Evolutionary conservation across 208 protist species (phyloP).

Genomic region (Crithidia expoeki): DNA sequence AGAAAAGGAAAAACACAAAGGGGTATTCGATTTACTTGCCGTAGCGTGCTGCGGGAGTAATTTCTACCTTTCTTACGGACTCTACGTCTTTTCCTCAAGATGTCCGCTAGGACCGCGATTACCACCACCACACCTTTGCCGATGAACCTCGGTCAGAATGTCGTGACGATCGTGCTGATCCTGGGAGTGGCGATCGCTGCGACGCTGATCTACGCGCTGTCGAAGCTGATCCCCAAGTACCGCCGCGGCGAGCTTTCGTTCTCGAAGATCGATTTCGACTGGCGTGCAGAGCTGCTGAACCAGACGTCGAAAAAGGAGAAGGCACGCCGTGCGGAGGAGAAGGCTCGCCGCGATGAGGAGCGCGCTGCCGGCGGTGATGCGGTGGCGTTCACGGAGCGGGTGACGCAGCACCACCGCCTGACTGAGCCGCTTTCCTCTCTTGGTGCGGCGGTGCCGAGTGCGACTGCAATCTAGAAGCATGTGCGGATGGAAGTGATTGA

Average conservation of each 20-base stretch:
- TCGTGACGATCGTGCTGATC: constrained; percentile 58
- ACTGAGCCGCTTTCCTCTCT: constrained; percentile 2
- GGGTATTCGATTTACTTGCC: no score
- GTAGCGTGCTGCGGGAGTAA: no score
- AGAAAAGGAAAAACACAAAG: no score
- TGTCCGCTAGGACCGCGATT: no score
- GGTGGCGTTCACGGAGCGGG: constrained; percentile 5
- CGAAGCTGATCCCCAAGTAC: constrained; percentile 34
- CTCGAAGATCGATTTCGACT: constrained; percentile 54
- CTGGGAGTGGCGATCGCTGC: constrained; percentile 36
- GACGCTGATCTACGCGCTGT: constrained; percentile 26
- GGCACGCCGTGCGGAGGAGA: constrained; percentile 25
- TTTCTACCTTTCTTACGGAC: no score
- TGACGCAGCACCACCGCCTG: not conserved
- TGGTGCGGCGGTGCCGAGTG: constrained; percentile 4
- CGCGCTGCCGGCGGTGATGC: constrained; percentile 4
- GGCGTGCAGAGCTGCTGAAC: constrained; percentile 52
- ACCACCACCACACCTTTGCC: constrained; percentile 22
- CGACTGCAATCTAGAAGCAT: not conserved
- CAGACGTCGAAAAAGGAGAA: constrained; percentile 42
- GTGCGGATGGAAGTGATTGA: not conserved
- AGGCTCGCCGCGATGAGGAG: constrained; percentile 27
- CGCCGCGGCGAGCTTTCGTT: constrained; percentile 44
- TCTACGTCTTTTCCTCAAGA: no score
- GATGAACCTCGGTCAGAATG: constrained; percentile 37